Conservation (phyloP, 768 basidiomycete genomes). For the Trametes villosa region DNA sequence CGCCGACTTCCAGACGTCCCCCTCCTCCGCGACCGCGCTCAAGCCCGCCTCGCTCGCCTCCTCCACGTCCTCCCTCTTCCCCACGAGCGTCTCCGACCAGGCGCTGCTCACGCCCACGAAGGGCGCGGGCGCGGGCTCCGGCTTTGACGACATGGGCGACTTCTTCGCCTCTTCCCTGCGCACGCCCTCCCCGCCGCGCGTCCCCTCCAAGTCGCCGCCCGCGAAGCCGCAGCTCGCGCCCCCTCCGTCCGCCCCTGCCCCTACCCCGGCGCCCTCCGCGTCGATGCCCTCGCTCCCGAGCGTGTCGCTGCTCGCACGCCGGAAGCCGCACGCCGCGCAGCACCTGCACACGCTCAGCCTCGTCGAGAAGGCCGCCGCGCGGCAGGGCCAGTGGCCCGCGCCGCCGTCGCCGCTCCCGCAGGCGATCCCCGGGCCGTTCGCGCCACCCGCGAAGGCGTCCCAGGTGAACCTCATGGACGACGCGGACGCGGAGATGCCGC, state of each 20-base stretch:
- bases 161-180: slow-evolving; percentile 48
- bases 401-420: slow-evolving; percentile 53
- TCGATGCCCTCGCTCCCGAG: slow-evolving; percentile 5
- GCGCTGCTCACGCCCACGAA: slow-evolving; percentile 27
- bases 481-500: slow-evolving; percentile 21
- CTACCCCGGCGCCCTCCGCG: background rate
- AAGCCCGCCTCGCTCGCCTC: slow-evolving; percentile 21
- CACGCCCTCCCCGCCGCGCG: slow-evolving; percentile 49
- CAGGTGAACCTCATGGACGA: slow-evolving; percentile 37
- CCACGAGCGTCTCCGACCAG: slow-evolving; percentile 27
- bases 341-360: slow-evolving; percentile 63
- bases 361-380: slow-evolving; percentile 58
- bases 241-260: background rate
- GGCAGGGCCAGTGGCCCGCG: slow-evolving; percentile 47
- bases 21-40: slow-evolving; percentile 18
- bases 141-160: slow-evolving; percentile 52
- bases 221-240: background rate
- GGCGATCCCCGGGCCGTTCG: slow-evolving; percentile 41
- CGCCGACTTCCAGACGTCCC: slow-evolving; percentile 30
- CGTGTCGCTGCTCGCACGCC: slow-evolving; percentile 18
- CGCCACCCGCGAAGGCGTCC: slow-evolving; percentile 19
- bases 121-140: slow-evolving; percentile 29
- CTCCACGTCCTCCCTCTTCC: slow-evolving; percentile 28
- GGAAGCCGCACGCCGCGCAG: slow-evolving; percentile 46
- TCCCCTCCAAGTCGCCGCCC: slow-evolving; percentile 22